Base-by-base conservation (phyloP, 768 basidiomycete genomes). In the Kwoniella europaea region DNA sequence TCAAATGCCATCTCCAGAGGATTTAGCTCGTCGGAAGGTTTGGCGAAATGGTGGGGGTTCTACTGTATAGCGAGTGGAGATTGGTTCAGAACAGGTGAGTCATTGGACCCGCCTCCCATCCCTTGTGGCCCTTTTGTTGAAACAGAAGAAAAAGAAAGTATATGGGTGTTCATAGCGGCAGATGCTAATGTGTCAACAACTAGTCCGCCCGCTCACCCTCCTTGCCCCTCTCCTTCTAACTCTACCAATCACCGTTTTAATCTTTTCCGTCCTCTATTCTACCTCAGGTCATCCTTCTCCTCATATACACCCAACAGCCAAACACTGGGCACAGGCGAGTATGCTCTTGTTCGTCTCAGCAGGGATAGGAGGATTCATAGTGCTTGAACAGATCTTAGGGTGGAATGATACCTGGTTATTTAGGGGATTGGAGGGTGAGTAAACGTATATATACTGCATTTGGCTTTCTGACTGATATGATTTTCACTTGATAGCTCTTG, bases 281-380 rank as follows among this genome's bases (percentile, higher is more conserved):
- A 64, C 63, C 18, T 64, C 63, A n/a, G 63, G 63, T 12, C 63
- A 64, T 54, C 63, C 63, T 6, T 64, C 63, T 15, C 52, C 63
- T 24, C 63, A 64, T 64, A 64, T 64, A 12, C 63, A 52, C 10
- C 63, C 63, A 18, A 35, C 44, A 9, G 9, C 20, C 10, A 24
- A 50, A 6, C 43, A 54, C 16, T 64, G 63, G 63, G 27, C 63
- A 18, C 63, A 64, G 20, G 63, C 50, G 29, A 22, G 7, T n/a
- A 15, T 64, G 10, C n/a, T 64, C 7, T 13, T 64, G 20, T 2
- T 54, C 16, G 5, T 18, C 10, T 9, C 63, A 12, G 10, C 54
- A 12, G 52, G 18, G 13, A 22, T 42, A 13, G 53, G 50, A 9
- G 52, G 20, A 10, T 64, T 54, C n/a, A 9, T 64, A 18, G 35